Conservation (phyloP, 805 yeast species). For the Barnettozyma pratensis region DNA sequence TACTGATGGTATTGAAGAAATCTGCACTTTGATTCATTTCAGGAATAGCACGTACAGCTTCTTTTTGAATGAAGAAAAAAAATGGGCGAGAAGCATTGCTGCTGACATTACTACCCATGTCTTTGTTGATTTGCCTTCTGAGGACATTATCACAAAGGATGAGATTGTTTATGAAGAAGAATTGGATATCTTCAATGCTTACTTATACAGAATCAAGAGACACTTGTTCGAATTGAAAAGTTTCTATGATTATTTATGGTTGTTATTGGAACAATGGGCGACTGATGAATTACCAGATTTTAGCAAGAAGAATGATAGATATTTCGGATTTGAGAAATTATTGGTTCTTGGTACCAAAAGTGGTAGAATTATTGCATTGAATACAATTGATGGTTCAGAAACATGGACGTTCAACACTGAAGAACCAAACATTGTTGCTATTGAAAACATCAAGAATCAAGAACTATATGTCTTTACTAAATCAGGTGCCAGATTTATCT, state of each 20-base stretch:
- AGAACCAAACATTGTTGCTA: constrained; percentile 16
- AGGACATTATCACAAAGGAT: constrained; percentile 19
- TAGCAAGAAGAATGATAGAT: constrained; percentile 14
- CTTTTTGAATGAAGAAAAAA: constrained; percentile 7
- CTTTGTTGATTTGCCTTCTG: constrained; percentile 24
- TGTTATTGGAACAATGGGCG: constrained; percentile 7
- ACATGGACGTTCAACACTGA: constrained; percentile 35
- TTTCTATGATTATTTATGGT: constrained; percentile 11
- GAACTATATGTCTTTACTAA: constrained; percentile 15
- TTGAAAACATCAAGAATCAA: constrained; percentile 20
- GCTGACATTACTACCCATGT: constrained; percentile 31
- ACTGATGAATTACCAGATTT: constrained; percentile 8
- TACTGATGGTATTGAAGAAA: constrained; percentile 12
- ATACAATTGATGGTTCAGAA: constrained; percentile 33
- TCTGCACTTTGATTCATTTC: constrained; percentile 12
- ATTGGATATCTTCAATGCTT: constrained; percentile 27
- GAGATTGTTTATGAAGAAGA: constrained; percentile 29
- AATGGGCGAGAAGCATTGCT: constrained; percentile 42
- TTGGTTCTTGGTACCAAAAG: constrained; percentile 36
- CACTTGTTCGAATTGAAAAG: constrained; percentile 20
- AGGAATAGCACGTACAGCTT: constrained; percentile 9
- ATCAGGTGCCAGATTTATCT: constrained; percentile 16
- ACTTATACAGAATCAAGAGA: constrained; percentile 27
- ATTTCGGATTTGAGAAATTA: constrained; percentile 43
- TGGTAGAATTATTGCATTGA: constrained; percentile 40